Conservation (phyloP, 2,329 filamentous ascomycete genomes). For the Talaromyces piceae region DNA sequence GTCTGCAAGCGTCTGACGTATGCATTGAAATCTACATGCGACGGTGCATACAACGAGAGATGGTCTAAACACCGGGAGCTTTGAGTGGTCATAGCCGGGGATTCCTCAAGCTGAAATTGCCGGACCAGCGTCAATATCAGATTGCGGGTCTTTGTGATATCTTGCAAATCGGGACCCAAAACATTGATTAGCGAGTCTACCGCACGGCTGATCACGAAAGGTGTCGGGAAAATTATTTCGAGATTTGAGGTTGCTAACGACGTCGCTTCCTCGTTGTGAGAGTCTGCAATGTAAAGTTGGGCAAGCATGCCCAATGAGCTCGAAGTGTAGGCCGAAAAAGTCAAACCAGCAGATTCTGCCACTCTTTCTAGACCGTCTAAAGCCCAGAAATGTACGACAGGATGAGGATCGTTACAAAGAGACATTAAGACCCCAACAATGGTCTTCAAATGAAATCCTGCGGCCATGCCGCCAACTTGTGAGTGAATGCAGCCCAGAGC, state of each 20-base stretch:
- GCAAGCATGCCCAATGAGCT: slow-evolving; percentile 89
- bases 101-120: slow-evolving; percentile 71
- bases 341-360: slow-evolving; percentile 84
- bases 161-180: slow-evolving; percentile 87
- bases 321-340: slow-evolving; percentile 83
- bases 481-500: slow-evolving; percentile 89
- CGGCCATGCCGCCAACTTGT: slow-evolving; percentile 95
- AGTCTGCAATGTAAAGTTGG: slow-evolving; percentile 84
- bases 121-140: slow-evolving; percentile 80
- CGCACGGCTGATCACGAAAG: slow-evolving; percentile 75
- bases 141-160: slow-evolving; percentile 83
- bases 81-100: slow-evolving; percentile 63
- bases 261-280: slow-evolving; percentile 76
- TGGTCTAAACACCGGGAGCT: slow-evolving; percentile 82
- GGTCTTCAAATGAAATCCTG: slow-evolving; percentile 90
- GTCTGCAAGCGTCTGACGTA: slow-evolving; percentile 79
- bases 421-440: slow-evolving; percentile 99
- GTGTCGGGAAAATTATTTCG: slow-evolving; percentile 75
- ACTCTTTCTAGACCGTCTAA: slow-evolving; percentile 79
- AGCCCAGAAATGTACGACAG: slow-evolving; percentile 93
- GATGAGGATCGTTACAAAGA: slow-evolving; percentile 88
- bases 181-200: slow-evolving; percentile 97
- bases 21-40: slow-evolving; percentile 71
- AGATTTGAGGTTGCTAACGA: slow-evolving; percentile 81
- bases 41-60: slow-evolving; percentile 82